Evolutionary conservation across 208 protist genomes (phyloP).

Genomic region (Phytomonas francai): DNA sequence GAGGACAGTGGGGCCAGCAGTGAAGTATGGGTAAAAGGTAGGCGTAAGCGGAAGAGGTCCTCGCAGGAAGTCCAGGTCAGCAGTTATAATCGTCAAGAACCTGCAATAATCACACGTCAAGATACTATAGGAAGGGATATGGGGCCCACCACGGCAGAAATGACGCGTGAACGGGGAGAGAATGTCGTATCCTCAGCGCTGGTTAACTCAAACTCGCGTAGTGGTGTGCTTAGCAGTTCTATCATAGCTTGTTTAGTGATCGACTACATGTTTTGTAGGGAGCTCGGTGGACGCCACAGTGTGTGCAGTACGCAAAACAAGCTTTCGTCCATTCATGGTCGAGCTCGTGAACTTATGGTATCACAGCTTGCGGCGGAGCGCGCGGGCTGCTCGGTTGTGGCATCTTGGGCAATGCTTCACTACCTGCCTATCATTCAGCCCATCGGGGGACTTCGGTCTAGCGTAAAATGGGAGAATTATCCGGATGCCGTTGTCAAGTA

Average conservation of each 20-base stretch:
- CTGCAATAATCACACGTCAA: background rate
- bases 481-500: constrained; percentile 29
- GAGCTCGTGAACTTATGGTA: constrained; percentile 12
- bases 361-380: constrained; percentile 30
- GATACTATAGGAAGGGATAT: background rate
- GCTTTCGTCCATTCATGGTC: background rate
- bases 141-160: background rate
- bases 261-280: constrained; percentile 48
- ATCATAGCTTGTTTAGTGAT: constrained; percentile 40
- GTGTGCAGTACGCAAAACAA: constrained; percentile 7
- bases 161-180: background rate
- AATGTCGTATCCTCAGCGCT: background rate
- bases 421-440: constrained; percentile 12
- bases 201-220: background rate
- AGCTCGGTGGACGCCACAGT: constrained; percentile 59
- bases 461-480: constrained; percentile 9
- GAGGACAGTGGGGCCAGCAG: constrained; percentile 13
- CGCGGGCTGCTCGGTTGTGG: constrained; percentile 19
- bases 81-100: background rate
- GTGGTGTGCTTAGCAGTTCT: background rate
- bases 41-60: background rate
- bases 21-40: constrained; percentile 15
- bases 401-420: constrained; percentile 31
- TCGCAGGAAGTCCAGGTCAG: background rate
- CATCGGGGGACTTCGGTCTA: constrained; percentile 9